phyloP scores from a whole-genome alignment of 148 eudicot genomes.

The Silene latifolia region DNA sequence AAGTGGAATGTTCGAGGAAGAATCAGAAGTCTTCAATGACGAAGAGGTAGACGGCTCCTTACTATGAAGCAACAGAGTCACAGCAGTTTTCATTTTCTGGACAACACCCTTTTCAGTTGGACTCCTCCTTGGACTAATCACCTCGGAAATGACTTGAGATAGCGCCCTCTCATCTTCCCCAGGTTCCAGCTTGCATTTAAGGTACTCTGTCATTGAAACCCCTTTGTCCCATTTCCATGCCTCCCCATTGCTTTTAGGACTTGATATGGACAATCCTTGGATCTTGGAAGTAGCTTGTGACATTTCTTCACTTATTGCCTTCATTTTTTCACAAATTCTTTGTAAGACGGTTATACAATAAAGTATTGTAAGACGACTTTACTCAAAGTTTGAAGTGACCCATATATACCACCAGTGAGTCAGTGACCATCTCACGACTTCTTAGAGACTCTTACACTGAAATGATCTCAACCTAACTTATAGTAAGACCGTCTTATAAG shows the following conservation, averaged over 20 bases:
- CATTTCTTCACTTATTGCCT: conserved; percentile 28
- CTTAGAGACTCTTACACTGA: too few species aligned
- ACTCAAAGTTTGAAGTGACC: too few species aligned
- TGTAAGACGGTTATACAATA: too few species aligned
- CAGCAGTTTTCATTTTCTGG: conserved; percentile 67
- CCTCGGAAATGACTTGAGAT: conserved; percentile 62
- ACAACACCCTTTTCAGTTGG: conserved; percentile 51
- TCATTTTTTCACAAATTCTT: conserved; percentile 1
- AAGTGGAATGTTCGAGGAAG: conserved; percentile 37
- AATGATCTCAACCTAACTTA: too few species aligned
- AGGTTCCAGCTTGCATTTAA: conserved; percentile 64
- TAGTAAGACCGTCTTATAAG: too few species aligned
- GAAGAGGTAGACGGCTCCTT: conserved; percentile 37
- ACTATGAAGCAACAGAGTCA: conserved; percentile 49
- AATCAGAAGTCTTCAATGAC: conserved; percentile 16
- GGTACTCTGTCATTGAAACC: conserved; percentile 71
- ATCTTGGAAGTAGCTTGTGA: conserved; percentile 50
- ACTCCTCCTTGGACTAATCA: conserved; percentile 50
- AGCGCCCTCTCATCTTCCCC: conserved; percentile 76
- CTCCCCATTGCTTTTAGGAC: conserved; percentile 13
- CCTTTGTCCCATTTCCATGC: conserved; percentile 48
- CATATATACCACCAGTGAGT: too few species aligned
- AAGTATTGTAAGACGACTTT: too few species aligned
- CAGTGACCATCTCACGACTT: too few species aligned
- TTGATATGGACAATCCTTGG: conserved; percentile 32